Conservation (phyloP, 768 basidiomycete genomes). For the Suillus subaureus region DNA sequence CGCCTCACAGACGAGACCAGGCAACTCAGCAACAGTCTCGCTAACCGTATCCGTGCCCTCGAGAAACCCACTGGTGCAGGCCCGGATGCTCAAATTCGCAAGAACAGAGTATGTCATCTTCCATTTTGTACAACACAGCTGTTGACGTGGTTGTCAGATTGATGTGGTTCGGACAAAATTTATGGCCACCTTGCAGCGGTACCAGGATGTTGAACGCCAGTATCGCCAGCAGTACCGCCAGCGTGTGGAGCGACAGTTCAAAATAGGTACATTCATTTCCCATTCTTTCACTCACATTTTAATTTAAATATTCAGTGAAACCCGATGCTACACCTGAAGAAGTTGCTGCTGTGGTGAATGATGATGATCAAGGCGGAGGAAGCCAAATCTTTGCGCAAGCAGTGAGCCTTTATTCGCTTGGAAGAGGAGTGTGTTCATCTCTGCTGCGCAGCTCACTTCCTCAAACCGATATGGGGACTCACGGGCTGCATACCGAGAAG, state of each 20-base stretch:
- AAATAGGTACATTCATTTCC: conserved; percentile 55
- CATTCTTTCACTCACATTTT: not conserved
- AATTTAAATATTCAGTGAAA: conserved; percentile 57
- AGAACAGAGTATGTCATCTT: conserved; percentile 29
- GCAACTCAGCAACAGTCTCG: conserved; percentile 56
- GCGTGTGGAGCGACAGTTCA: conserved; percentile 74
- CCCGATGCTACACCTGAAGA: conserved; percentile 86
- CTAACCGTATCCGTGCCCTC: conserved; percentile 59
- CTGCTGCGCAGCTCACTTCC: conserved; percentile 54
- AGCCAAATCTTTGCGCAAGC: conserved; percentile 82
- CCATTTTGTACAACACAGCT: not conserved
- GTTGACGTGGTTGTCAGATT: conserved; percentile 41
- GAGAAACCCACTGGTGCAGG: conserved; percentile 43
- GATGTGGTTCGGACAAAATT: conserved; percentile 68
- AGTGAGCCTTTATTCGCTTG: conserved; percentile 34
- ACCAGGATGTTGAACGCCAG: conserved; percentile 76
- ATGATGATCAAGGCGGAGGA: conserved; percentile 56
- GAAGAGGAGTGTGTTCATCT: not conserved
- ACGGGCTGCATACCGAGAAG: conserved; percentile 80
- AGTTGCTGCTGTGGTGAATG: conserved; percentile 66
- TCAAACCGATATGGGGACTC: conserved; percentile 87
- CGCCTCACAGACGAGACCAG: conserved; percentile 61
- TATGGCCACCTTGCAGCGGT: conserved; percentile 74
- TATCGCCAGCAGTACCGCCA: conserved; percentile 64
- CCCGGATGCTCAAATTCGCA: conserved; percentile 50